Evolutionary conservation across 2,329 filamentous ascomycete genomes (phyloP).

Genomic region (Chaetomium globosum): DNA sequence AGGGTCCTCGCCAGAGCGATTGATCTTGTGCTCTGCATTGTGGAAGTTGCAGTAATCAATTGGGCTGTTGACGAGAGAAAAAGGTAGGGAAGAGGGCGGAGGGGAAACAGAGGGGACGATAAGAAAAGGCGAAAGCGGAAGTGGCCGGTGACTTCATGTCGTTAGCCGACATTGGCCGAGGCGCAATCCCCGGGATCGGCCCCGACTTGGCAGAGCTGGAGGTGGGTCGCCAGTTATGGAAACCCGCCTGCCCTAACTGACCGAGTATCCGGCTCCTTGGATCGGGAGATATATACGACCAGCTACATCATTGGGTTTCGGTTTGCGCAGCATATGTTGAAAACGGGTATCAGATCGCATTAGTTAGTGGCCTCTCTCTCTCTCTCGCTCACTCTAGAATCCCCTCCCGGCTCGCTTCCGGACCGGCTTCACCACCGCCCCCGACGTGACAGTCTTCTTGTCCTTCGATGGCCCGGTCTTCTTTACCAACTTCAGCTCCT

Average conservation of each 20-base stretch:
- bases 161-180: constrained; percentile 31
- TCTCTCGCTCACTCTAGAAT: constrained; percentile 44
- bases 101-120: background rate
- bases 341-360: constrained; percentile 11
- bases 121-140: background rate
- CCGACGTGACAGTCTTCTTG: constrained; percentile 64
- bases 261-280: background rate
- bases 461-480: constrained; percentile 43
- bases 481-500: constrained; percentile 41
- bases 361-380: background rate
- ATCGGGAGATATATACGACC: background rate
- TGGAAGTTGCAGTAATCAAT: constrained; percentile 23
- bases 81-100: background rate
- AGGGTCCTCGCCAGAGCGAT: constrained; percentile 29
- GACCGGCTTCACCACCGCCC: constrained; percentile 64
- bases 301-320: background rate
- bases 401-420: constrained; percentile 60
- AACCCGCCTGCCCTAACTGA: background rate
- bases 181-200: constrained; percentile 27
- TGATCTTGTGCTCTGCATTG: constrained; percentile 34
- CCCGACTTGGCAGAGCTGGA: constrained; percentile 24
- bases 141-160: constrained; percentile 20
- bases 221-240: background rate
- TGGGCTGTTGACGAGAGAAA: background rate
- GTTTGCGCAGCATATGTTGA: background rate